Evolutionary conservation across 768 basidiomycete species (phyloP), one percentile per base, ranked within the genome.

Genomic region (Gautieria morchelliformis): DNA sequence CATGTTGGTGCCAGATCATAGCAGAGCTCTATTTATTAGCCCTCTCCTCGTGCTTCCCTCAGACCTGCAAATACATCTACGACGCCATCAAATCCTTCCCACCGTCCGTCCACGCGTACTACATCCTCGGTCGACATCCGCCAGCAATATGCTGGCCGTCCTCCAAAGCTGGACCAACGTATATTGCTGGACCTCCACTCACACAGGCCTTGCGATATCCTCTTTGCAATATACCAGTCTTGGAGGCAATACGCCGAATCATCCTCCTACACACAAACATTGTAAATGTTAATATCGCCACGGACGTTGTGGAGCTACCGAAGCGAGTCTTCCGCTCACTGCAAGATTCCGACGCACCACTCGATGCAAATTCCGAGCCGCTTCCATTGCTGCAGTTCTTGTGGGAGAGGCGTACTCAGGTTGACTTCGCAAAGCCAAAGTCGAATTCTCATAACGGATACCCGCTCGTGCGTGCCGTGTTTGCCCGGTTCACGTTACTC

Each of bases 361-460:
- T 69, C 2, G 72, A 73, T 4, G 62, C 68, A 20, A 81, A 85
- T 60, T 57, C 56, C 14, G 67, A 78, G 2, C 86, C 85, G 0
- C 63, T 90, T 5, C 84, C 85, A 0, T 78, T 86, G 53, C 76
- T 91, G 4, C 77, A 72, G 42, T 79, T 79, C 62, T 71, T 90
- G 17, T 83, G 78, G 63, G 59, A 65, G 22, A 63, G 65, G 72
- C 4, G 68, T 68, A 58, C 51, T 48, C 4, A 83, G 15, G 11
- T 49, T 30, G 15, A 24, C 17, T 48, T 57, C 15, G 12, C 30
- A 8, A 35, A 35, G 20, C 56, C 56, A 5, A 40, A 6, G 32
- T 65, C 77, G 12, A 81, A 94, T 67, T 80, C 87, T 8, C 76
- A 89, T 67, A 75, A 79, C 3, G 94, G 93, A 1, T 96, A 93